Percentiles rank a stretch among this genome's conserved stretches.
Evolutionary conservation across 192 early-diverging fungal genomes (phyloP).

Genomic region (Podila minutissima): DNA sequence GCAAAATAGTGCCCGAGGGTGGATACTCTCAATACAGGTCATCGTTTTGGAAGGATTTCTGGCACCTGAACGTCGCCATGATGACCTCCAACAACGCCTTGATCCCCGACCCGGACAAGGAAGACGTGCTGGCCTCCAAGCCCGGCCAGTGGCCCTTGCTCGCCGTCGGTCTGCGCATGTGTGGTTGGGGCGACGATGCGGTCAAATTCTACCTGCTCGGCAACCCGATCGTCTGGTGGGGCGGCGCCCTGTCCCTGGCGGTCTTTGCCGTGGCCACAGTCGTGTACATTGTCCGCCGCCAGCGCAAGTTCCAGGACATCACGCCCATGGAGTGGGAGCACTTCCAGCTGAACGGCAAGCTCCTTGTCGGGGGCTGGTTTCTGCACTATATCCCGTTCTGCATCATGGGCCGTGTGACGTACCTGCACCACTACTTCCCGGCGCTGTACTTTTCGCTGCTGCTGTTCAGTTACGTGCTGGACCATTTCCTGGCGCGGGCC

Average conservation of each 20-base stretch:
- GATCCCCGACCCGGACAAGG: slow-evolving; percentile 91
- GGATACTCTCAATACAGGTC: slow-evolving; percentile 69
- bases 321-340: slow-evolving; percentile 67
- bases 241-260: slow-evolving; percentile 61
- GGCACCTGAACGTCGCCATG: slow-evolving; percentile 94
- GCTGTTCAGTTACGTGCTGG: slow-evolving; percentile 76
- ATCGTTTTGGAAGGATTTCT: slow-evolving; percentile 85
- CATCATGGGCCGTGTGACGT: slow-evolving; percentile 96
- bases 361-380: slow-evolving; percentile 88
- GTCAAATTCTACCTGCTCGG: slow-evolving; percentile 96
- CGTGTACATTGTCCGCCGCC: slow-evolving; percentile 71
- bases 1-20: slow-evolving; percentile 74
- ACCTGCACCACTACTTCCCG: slow-evolving; percentile 98
- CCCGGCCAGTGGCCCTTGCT: slow-evolving; percentile 93
- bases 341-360: slow-evolving; percentile 76
- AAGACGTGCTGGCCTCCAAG: slow-evolving; percentile 80
- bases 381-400: slow-evolving; percentile 95
- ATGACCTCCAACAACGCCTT: slow-evolving; percentile 97
- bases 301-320: slow-evolving; percentile 70
- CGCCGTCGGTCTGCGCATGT: slow-evolving; percentile 91
- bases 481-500: slow-evolving; percentile 64
- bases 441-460: slow-evolving; percentile 94
- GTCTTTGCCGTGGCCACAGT: slow-evolving; percentile 54
- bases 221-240: slow-evolving; percentile 95
- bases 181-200: slow-evolving; percentile 85